Evolutionary conservation across 192 early-diverging fungal genomes (phyloP), one percentile per base, ranked within the genome.

Genomic region (Coemansia sp.): DNA sequence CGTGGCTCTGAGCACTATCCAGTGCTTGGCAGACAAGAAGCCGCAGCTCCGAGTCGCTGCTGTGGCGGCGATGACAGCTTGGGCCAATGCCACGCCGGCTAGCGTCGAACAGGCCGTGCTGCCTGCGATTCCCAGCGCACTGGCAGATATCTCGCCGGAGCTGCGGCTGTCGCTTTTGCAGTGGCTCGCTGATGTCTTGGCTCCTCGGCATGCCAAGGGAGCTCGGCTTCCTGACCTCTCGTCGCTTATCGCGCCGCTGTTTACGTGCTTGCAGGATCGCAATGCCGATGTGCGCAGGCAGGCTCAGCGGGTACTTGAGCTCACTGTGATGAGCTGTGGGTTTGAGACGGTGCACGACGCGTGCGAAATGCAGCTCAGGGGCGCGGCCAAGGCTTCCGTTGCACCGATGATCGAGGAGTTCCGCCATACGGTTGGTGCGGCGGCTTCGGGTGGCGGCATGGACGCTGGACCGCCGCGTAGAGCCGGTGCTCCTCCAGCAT

Each of bases 1-100:
- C 0, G 74, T 99, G 5, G 86, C 90, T 29, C 73, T 85, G 2
- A 86, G 90, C 4, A 90, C 97, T 5, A 87, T 90, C 2, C 79
- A 87, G 4, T 88, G 92, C 8, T 71, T 99, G 38, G 87, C 89
- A 0, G 98, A 99, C 84, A 93, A 98, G 66, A 99, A 99, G 70
- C 87, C 89, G 1, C 92, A 94, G 45, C 89, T 98, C 14, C 87
- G 98, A 10, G 76, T 77, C 0, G 90, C 92, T 1, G 93, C 92
- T 8, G 68, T 97, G 5, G 80, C 85, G 10, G 86, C 92, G 9
- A 69, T 99, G 46, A 89, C 90, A 1, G 88, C 89, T 12, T 85
- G 95, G 71, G 84, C 85, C 36, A 83, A 80, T n/a, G 90, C 89
- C 23, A 86, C 83, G 37, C 86, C 87, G 0, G 31, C 32, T 4